Conservation (phyloP, 352 stramenopile genomes). For the Globisporangium emineosum region DNA sequence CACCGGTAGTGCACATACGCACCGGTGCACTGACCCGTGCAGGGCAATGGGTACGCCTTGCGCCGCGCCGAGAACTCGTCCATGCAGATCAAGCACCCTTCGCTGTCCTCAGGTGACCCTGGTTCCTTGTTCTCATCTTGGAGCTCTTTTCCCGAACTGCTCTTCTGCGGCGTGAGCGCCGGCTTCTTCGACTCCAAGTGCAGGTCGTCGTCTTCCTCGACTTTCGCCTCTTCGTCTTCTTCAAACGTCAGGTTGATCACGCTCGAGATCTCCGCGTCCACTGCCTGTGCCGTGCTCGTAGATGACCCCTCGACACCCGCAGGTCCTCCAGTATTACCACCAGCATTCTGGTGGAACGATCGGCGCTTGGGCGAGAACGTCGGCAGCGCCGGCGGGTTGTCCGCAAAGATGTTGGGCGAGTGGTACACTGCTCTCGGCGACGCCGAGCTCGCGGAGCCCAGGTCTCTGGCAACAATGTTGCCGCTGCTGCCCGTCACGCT, state of each 20-base stretch:
- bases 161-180: slow-evolving; percentile 1
- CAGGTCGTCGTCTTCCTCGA: slow-evolving; percentile 24
- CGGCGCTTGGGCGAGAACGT: slow-evolving; percentile 62
- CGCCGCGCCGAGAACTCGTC: slow-evolving; percentile 84
- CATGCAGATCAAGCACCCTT: slow-evolving; percentile 86
- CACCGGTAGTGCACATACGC: slow-evolving; percentile 85
- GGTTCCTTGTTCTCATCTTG: slow-evolving; percentile 11
- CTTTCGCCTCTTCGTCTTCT: slow-evolving; percentile 38
- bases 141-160: slow-evolving; percentile 16
- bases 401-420: slow-evolving; percentile 48
- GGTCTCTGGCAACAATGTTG: background rate
- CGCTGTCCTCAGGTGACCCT: slow-evolving; percentile 21
- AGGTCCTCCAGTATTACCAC: background rate
- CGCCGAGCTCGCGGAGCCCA: slow-evolving; percentile 4
- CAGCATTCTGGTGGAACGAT: slow-evolving; percentile 18
- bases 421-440: slow-evolving; percentile 65
- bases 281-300: slow-evolving; percentile 13
- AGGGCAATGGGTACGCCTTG: slow-evolving; percentile 84
- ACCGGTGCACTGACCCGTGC: slow-evolving; percentile 70
- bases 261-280: slow-evolving; percentile 26
- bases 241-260: slow-evolving; percentile 27
- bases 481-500: background rate
- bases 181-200: slow-evolving; percentile 16
- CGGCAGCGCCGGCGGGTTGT: slow-evolving; percentile 33
- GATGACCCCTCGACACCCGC: background rate